Conservation (phyloP, 106 monocot genomes). For the Phalaenopsis equestris region DNA sequence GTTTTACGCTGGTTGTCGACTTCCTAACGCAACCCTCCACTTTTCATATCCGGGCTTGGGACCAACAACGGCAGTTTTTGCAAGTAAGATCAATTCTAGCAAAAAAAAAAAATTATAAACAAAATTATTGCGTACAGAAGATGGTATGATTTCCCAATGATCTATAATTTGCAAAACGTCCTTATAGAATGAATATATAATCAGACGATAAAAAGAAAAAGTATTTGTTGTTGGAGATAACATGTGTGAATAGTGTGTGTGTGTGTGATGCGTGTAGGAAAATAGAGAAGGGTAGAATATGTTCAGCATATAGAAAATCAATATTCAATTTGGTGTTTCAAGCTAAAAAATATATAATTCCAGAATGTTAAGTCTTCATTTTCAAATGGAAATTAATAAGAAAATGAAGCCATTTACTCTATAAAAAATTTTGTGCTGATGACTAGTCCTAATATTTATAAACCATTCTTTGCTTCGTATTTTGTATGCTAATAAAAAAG, state of each 20-base stretch:
- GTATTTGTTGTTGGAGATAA: neutral
- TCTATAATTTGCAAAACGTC: neutral
- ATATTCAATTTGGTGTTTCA: neutral
- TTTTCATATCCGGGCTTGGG: no score
- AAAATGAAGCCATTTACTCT: neutral
- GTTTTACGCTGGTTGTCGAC: no score
- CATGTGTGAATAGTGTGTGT: no score
- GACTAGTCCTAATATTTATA: neutral
- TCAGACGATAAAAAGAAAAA: neutral
- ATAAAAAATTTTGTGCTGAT: neutral
- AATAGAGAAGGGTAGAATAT: neutral
- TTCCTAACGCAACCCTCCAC: no score
- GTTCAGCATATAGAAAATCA: neutral
- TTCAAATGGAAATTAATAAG: neutral
- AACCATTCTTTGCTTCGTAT: neutral
- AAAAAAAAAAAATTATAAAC: neutral
- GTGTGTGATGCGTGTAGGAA: neutral
- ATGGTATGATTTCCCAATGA: neutral
- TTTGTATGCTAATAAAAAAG: neutral
- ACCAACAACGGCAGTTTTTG: no score
- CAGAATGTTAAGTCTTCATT: neutral
- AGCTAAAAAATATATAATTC: neutral
- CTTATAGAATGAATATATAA: neutral
- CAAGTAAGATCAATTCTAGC: slow-evolving; percentile 1
- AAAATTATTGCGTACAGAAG: neutral